phyloP scores from a whole-genome alignment of 2,329 filamentous ascomycete genomes.

The Penicillium sp. region DNA sequence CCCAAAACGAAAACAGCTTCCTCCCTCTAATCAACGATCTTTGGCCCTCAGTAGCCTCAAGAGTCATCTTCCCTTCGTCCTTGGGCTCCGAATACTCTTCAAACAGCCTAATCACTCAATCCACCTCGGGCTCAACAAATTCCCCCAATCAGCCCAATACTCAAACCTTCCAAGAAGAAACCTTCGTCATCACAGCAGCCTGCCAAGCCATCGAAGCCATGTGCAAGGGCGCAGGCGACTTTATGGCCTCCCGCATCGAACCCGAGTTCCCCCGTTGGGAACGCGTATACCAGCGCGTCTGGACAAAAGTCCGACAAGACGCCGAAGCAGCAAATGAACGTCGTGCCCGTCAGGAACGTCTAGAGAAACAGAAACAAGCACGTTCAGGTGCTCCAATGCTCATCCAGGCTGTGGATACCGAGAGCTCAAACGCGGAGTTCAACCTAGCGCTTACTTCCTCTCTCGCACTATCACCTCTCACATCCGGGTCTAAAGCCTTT shows the following conservation, averaged over 20 bases:
- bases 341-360: slow-evolving; percentile 24
- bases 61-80: slow-evolving; percentile 45
- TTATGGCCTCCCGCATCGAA: slow-evolving; percentile 74
- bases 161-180: slow-evolving; percentile 39
- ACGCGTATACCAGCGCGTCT: slow-evolving; percentile 40
- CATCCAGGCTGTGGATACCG: not conserved
- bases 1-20: slow-evolving; percentile 76
- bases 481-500: slow-evolving; percentile 31
- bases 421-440: not conserved
- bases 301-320: slow-evolving; percentile 39
- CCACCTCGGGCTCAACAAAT: slow-evolving; percentile 49
- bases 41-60: slow-evolving; percentile 72
- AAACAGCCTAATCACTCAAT: slow-evolving; percentile 20
- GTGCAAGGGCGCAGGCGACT: slow-evolving; percentile 74
- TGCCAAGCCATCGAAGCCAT: slow-evolving; percentile 68
- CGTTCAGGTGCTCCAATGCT: not conserved
- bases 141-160: slow-evolving; percentile 49
- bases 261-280: slow-evolving; percentile 59
- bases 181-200: slow-evolving; percentile 64
- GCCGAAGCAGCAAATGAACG: slow-evolving; percentile 38
- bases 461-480: slow-evolving; percentile 21
- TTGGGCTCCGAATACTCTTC: slow-evolving; percentile 54
- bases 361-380: not conserved
- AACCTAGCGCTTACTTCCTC: slow-evolving; percentile 12
- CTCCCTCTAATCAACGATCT: slow-evolving; percentile 85